Percentiles rank a stretch among this genome's conserved stretches.
Evolutionary conservation across 2,329 filamentous ascomycete genomes (phyloP).

Genomic region (Rasamsonia emersonii): DNA sequence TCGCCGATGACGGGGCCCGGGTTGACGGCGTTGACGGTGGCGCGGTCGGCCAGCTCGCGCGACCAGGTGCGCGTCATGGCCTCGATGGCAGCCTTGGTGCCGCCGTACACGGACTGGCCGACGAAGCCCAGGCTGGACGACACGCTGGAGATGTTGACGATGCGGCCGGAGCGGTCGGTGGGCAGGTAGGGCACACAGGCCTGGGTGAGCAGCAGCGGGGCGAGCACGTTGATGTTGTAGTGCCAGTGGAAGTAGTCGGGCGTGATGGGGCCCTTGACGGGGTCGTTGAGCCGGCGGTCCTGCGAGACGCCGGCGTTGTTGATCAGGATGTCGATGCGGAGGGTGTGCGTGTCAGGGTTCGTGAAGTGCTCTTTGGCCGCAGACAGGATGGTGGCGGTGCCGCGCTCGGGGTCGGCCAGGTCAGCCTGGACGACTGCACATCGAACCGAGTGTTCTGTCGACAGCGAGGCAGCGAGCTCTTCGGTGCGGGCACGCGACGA

Average conservation of each 20-base stretch:
- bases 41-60: conserved; percentile 51
- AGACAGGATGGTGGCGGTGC: conserved; percentile 48
- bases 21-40: conserved; percentile 59
- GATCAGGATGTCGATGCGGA: conserved; percentile 73
- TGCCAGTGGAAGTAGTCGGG: conserved; percentile 59
- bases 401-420: conserved; percentile 54
- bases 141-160: conserved; percentile 55
- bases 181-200: conserved; percentile 63
- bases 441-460: conserved; percentile 49
- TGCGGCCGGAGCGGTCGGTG: conserved; percentile 55
- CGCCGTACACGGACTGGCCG: conserved; percentile 54
- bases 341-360: conserved; percentile 28
- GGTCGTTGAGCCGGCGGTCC: conserved; percentile 51
- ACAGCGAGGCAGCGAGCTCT: conserved; percentile 49
- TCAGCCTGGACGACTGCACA: conserved; percentile 62
- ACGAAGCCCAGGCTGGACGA: conserved; percentile 50
- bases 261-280: conserved; percentile 51
- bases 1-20: conserved; percentile 59
- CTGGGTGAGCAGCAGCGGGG: conserved; percentile 69
- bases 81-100: conserved; percentile 59
- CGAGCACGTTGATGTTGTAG: conserved; percentile 74
- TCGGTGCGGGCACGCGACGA: conserved; percentile 46
- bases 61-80: conserved; percentile 63
- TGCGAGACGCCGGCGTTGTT: conserved; percentile 69
- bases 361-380: conserved; percentile 53